Percentiles rank a stretch among this genome's conserved stretches.
Conservation (phyloP, 164 flowering plant species). For the Buxus sempervirens region DNA sequence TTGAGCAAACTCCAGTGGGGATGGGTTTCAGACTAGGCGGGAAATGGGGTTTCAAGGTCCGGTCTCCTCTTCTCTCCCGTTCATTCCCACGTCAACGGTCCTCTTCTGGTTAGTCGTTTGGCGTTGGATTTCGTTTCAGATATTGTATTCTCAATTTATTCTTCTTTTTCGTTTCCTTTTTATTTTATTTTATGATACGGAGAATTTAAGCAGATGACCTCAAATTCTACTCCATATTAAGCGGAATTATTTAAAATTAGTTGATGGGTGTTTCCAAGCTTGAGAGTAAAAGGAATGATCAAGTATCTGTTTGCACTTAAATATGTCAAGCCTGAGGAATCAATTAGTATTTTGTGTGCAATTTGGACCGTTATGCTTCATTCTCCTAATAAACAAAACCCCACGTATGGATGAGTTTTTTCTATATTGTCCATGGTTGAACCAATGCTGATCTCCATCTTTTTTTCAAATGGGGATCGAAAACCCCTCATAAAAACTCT, state of each 20-base stretch:
- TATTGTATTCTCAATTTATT: background rate
- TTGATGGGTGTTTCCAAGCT: background rate
- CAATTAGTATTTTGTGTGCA: background rate
- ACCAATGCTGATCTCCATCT: background rate
- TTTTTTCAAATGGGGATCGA: background rate
- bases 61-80: slow-evolving; percentile 30
- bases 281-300: background rate
- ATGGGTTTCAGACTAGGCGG: slow-evolving; percentile 43
- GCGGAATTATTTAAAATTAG: too few relatives aligned
- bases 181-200: background rate
- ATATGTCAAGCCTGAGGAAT: too few relatives aligned
- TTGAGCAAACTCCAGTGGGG: slow-evolving; percentile 22
- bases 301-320: too few relatives aligned
- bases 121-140: background rate
- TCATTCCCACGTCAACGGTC: slow-evolving; percentile 30
- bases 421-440: background rate
- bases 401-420: background rate
- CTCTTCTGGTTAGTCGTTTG: slow-evolving; percentile 35
- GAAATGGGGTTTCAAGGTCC: slow-evolving; percentile 42
- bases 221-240: background rate
- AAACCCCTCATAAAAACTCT: background rate
- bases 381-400: background rate
- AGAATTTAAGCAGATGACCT: background rate
- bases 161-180: background rate
- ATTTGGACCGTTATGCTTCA: background rate